Conservation (phyloP, 441 rosid genomes). For the Lagerstroemia fauriei region DNA sequence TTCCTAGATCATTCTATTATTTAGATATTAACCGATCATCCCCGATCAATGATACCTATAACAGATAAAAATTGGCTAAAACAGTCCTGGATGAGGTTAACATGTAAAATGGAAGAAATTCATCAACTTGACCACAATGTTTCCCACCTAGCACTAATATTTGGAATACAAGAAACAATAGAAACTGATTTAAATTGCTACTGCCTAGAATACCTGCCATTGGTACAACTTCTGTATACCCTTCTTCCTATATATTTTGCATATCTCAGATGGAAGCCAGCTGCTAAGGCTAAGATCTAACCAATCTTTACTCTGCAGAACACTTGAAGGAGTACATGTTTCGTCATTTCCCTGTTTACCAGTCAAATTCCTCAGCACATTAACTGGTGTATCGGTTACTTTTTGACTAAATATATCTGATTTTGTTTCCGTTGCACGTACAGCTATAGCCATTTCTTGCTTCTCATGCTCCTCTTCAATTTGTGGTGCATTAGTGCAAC, state of each 20-base stretch:
- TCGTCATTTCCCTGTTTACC: conserved; percentile 46
- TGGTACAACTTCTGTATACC: conserved; percentile 82
- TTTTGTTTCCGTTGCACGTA: conserved; percentile 35
- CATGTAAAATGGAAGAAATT: neutral
- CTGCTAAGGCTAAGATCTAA: conserved; percentile 59
- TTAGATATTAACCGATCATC: neutral
- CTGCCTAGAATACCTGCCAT: conserved; percentile 73
- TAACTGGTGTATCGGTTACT: conserved; percentile 36
- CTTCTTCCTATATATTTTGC: conserved; percentile 69
- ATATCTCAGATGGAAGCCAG: conserved; percentile 89
- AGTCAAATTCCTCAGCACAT: conserved; percentile 38
- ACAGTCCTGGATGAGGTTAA: neutral
- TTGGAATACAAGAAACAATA: neutral
- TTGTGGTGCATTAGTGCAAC: conserved; percentile 30
- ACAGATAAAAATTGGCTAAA: neutral
- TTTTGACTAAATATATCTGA: conserved; percentile 37
- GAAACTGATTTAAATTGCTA: neutral
- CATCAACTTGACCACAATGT: neutral
- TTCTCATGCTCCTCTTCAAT: conserved; percentile 39
- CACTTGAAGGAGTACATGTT: conserved; percentile 72
- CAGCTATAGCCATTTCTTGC: conserved; percentile 28
- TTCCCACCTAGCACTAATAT: neutral
- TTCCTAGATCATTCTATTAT: neutral
- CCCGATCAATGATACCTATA: neutral
- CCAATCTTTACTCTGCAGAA: conserved; percentile 44